Percentiles rank a stretch among this genome's conserved stretches.
Conservation (phyloP, 116 monocot species). For the Papilionanthe hybrid region DNA sequence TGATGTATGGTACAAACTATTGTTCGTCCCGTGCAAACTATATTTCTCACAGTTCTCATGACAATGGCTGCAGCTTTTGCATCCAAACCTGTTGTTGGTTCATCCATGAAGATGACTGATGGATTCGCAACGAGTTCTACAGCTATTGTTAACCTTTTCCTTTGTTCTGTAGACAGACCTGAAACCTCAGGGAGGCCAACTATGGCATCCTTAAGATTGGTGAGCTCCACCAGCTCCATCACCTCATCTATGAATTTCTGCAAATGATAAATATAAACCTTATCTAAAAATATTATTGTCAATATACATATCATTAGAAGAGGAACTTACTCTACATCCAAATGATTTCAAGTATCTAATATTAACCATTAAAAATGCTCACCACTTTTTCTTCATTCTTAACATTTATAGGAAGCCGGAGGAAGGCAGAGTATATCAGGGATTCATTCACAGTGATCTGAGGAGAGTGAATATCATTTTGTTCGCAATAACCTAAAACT, state of each 20-base stretch:
- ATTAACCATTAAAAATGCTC: background rate
- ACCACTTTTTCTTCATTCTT: slow-evolving; percentile 8
- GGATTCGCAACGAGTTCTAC: slow-evolving; percentile 24
- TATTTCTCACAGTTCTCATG: slow-evolving; percentile 19
- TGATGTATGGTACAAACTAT: slow-evolving; percentile 23
- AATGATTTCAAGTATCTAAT: too few relatives aligned
- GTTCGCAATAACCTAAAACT: slow-evolving; percentile 48
- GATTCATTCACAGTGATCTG: slow-evolving; percentile 15
- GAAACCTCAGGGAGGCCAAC: slow-evolving; percentile 14
- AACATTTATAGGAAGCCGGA: slow-evolving; percentile 16
- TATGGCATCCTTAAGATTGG: slow-evolving; percentile 9
- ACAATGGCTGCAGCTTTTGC: slow-evolving; percentile 24
- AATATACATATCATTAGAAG: too few relatives aligned
- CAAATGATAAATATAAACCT: background rate
- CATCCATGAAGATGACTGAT: slow-evolving; percentile 24
- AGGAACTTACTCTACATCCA: too few relatives aligned
- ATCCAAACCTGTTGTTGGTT: slow-evolving; percentile 20
- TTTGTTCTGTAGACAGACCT: slow-evolving; percentile 14
- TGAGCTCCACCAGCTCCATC: slow-evolving; percentile 17
- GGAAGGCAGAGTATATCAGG: slow-evolving; percentile 14
- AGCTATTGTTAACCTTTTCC: slow-evolving; percentile 19
- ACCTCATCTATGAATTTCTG: slow-evolving; percentile 22
- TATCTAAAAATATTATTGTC: background rate
- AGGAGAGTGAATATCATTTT: slow-evolving; percentile 4
- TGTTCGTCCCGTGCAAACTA: slow-evolving; percentile 13